Base-by-base conservation (phyloP, 2,329 filamentous ascomycete genomes). In the Myriangium duriaei region DNA sequence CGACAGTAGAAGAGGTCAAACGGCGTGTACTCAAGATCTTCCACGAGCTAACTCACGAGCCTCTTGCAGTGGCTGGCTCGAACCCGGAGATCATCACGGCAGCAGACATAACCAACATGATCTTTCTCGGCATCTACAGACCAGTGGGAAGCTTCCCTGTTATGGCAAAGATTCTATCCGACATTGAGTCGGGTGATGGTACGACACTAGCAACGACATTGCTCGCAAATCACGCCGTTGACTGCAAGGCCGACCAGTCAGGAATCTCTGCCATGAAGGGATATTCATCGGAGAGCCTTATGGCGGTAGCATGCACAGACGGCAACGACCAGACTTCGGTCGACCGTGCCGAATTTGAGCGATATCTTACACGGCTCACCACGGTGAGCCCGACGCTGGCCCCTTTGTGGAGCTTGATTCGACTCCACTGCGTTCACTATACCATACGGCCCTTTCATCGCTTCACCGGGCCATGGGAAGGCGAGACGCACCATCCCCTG, bases 281-380 rank as follows among this genome's bases (percentile, higher is more conserved):
- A 7, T 26, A 26, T n/a, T 26, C 21, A 26, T 26, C 21, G 10
- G 64, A 68, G 43, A 56, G 53, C 16, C 60, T 63, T 40, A 60
- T 48, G 14, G 54, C 55, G 3, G 55, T 64, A 28, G 46, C 62
- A 9, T 65, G 62, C 46, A 49, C 54, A n/a, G 62, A 65, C 32
- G 57, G 59, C 21, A 43, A 57, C 11, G 49, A 55, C n/a, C 53
- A 56, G 30, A 51, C 47, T 9, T 42, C 42, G 11, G 26, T 54
- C 3, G 51, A 9, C 5, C 42, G 42, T 9, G 36, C 30, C n/a
- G 11, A 16, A 7, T 39, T 38, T 16, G 34, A 14, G 10, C 18
- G 28, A 4, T 39, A 38, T 18, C 17, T 39, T 9, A 40, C 55
- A 10, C 39, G 51, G 4, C 47, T 64, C 6, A 48, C 54, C 4